Evolutionary conservation across 331 rosid species (phyloP).

Genomic region (Cydonia oblonga): DNA sequence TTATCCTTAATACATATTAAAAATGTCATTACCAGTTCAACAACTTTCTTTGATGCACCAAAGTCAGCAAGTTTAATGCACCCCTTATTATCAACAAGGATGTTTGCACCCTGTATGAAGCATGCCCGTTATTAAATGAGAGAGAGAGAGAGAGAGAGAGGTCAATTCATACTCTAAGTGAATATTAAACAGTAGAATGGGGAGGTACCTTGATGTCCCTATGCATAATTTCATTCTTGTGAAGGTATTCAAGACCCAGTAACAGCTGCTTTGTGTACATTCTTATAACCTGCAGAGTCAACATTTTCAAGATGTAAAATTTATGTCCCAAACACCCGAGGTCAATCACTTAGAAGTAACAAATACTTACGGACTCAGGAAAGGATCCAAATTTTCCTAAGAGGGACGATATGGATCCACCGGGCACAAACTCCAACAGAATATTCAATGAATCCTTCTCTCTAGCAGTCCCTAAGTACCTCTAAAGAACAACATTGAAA

Average conservation of each 20-base stretch:
- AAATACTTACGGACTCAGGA: slow-evolving; percentile 62
- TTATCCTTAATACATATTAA: not conserved
- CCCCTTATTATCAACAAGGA: slow-evolving; percentile 76
- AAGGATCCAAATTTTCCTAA: slow-evolving; percentile 75
- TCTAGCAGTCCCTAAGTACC: slow-evolving; percentile 75
- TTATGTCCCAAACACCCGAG: not conserved
- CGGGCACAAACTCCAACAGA: slow-evolving; percentile 70
- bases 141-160: slow-evolving; percentile 6
- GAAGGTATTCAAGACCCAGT: slow-evolving; percentile 70
- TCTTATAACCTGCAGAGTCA: slow-evolving; percentile 45
- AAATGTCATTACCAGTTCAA: slow-evolving; percentile 49
- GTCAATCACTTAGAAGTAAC: not conserved
- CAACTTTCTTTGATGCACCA: slow-evolving; percentile 80
- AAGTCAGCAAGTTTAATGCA: slow-evolving; percentile 82
- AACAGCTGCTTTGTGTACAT: slow-evolving; percentile 64
- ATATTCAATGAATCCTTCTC: slow-evolving; percentile 68
- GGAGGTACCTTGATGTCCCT: slow-evolving; percentile 63
- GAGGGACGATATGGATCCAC: slow-evolving; percentile 71
- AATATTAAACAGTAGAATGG: not conserved
- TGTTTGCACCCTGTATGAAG: slow-evolving; percentile 63
- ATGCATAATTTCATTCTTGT: slow-evolving; percentile 61
- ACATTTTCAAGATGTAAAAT: slow-evolving; percentile 1
- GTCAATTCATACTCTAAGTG: not conserved
- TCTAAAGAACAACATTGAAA: slow-evolving; percentile 17
- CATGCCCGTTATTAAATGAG: slow-evolving; percentile 7